Percentiles rank a stretch among this genome's conserved stretches.
These are phyloP conservation scores for Linnemannia schmuckeri DNA, from an alignment of 192 early-diverging fungal species.

Conservation along the genomic window DNA sequence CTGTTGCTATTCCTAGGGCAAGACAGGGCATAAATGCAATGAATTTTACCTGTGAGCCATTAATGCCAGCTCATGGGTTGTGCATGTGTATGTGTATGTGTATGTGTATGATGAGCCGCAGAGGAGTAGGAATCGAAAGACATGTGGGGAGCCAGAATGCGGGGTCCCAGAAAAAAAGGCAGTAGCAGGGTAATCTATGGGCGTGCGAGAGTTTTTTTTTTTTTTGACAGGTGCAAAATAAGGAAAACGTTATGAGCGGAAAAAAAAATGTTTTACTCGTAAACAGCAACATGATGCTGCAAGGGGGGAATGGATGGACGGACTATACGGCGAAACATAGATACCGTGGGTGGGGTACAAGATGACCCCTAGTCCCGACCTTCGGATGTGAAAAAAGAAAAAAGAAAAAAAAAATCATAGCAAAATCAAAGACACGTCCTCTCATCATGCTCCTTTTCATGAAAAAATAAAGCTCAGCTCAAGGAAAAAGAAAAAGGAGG, in stretches of 20 bases:
- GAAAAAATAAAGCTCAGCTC: background rate
- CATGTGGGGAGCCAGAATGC: no score
- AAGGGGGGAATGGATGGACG: background rate
- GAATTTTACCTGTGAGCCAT: background rate
- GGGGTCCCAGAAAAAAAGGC: no score
- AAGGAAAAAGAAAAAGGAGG: background rate
- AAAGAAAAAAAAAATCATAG: no score
- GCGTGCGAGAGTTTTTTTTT: no score
- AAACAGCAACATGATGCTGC: background rate
- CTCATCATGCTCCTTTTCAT: background rate
- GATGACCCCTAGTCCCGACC: background rate
- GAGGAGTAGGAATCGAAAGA: no score
- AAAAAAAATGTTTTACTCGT: background rate
- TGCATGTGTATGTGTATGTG: background rate
- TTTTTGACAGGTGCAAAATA: no score
- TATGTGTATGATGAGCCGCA: background rate
- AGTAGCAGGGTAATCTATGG: no score
- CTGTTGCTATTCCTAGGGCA: background rate
- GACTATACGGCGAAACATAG: constrained; percentile 5
- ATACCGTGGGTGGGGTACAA: constrained; percentile 1
- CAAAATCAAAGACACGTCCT: background rate
- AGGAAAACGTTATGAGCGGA: background rate
- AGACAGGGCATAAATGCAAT: constrained; percentile 6
- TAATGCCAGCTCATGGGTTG: background rate
- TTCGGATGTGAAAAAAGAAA: background rate